These are phyloP conservation scores for Pseudocercospora macadamiae DNA, from an alignment of 2,329 filamentous ascomycete species.

Conservation along the genomic window DNA sequence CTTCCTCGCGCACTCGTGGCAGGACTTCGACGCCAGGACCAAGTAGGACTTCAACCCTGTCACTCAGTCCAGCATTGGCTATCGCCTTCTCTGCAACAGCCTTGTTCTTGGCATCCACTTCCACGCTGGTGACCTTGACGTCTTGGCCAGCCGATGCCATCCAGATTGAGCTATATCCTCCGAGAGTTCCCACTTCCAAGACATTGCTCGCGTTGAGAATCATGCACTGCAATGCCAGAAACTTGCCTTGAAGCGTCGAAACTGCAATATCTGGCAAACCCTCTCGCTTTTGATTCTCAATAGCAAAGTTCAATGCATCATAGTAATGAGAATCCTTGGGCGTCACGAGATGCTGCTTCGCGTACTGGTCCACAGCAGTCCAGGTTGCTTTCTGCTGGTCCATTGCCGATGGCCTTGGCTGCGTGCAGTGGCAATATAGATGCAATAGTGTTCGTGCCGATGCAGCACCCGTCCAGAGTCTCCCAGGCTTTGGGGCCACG, in stretches of 20 bases:
- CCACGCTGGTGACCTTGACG: constrained; percentile 27
- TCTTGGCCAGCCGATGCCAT: constrained; percentile 19
- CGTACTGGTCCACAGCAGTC: constrained; percentile 45
- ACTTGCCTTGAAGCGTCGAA: constrained; percentile 42
- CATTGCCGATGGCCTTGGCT: not conserved
- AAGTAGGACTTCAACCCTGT: constrained; percentile 25
- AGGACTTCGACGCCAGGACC: constrained; percentile 29
- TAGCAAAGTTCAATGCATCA: not conserved
- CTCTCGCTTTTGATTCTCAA: constrained; percentile 14
- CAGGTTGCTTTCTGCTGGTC: constrained; percentile 39
- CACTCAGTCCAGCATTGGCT: constrained; percentile 18
- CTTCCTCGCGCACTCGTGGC: constrained; percentile 21
- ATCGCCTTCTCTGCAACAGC: constrained; percentile 21
- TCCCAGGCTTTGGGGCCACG: not conserved
- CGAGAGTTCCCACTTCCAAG: constrained; percentile 32
- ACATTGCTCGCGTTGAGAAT: constrained; percentile 24
- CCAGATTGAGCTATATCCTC: constrained; percentile 29
- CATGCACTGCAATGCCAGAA: constrained; percentile 45
- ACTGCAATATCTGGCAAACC: constrained; percentile 46
- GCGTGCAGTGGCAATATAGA: not conserved
- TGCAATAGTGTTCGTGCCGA: constrained; percentile 26
- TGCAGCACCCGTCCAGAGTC: not conserved
- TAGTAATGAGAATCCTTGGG: not conserved
- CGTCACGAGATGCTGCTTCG: constrained; percentile 39
- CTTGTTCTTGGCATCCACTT: constrained; percentile 22